Percentiles rank a stretch among this genome's conserved stretches.
Evolutionary conservation across 345 rosid genomes (phyloP).

Genomic region (Adansonia digitata): DNA sequence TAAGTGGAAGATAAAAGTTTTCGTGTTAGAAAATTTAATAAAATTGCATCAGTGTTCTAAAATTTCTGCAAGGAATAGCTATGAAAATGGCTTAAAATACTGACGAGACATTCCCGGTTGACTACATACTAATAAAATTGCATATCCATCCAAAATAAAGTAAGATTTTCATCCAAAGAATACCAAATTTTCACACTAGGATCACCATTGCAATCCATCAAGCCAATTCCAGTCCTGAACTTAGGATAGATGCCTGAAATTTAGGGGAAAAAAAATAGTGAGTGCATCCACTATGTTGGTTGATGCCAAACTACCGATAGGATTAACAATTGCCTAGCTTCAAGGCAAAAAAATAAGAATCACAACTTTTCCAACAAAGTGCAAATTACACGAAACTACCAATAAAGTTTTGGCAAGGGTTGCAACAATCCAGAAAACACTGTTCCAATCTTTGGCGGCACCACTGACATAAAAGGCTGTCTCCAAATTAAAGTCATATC

Average conservation of each 20-base stretch:
- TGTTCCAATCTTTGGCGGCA: background rate
- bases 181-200: background rate
- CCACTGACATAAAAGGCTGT: background rate
- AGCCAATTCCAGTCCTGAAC: background rate
- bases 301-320: background rate
- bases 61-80: background rate
- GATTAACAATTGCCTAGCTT: background rate
- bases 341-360: background rate
- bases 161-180: background rate
- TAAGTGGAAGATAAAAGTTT: background rate
- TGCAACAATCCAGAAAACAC: background rate
- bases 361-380: background rate
- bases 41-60: background rate
- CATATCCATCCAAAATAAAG: background rate
- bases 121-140: background rate
- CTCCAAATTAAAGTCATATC: background rate
- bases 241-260: slow-evolving; percentile 12
- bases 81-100: background rate
- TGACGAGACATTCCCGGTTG: background rate
- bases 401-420: background rate
- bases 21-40: background rate
- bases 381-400: background rate
- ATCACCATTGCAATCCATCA: background rate
- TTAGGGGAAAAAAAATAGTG: background rate
- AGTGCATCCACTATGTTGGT: too few relatives aligned